Percentiles rank a stretch among this genome's conserved stretches.
Evolutionary conservation across 139 green algal species (phyloP).

Genomic region (Chlorella sp.): DNA sequence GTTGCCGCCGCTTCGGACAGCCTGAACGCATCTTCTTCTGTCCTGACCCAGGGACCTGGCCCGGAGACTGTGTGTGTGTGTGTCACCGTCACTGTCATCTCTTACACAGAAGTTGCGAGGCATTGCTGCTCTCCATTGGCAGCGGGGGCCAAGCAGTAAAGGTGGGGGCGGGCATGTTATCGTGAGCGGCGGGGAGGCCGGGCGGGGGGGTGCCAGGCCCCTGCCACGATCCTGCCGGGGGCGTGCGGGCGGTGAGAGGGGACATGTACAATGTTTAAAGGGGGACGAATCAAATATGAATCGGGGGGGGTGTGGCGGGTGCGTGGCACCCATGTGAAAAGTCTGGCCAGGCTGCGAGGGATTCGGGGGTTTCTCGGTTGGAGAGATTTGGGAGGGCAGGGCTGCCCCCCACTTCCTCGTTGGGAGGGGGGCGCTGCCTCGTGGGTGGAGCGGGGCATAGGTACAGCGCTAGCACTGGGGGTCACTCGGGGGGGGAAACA

Average conservation of each 20-base stretch:
- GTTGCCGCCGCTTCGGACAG: too few species aligned
- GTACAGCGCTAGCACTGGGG: constrained; percentile 20
- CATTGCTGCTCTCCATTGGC: too few species aligned
- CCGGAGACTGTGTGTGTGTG: too few species aligned
- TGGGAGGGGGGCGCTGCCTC: neutral
- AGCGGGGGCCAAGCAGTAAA: too few species aligned
- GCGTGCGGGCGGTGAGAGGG: neutral
- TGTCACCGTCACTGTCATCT: too few species aligned
- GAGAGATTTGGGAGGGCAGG: neutral
- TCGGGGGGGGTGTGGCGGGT: neutral
- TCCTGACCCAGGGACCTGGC: too few species aligned
- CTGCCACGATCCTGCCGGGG: neutral
- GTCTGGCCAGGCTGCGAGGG: neutral
- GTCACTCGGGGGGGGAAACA: neutral
- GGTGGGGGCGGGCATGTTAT: too few species aligned
- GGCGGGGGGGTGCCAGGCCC: too few species aligned
- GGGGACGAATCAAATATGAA: neutral
- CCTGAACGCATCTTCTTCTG: too few species aligned
- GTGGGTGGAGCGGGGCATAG: neutral
- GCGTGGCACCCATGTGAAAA: neutral
- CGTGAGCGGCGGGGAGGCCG: too few species aligned
- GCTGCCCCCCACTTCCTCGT: neutral
- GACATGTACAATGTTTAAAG: neutral
- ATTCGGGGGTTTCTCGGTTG: neutral
- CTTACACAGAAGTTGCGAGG: too few species aligned